Evolutionary conservation across 176 grass and related monocot genomes (phyloP), one percentile per base, ranked within the genome.

Genomic region (Coix lacrymajobi): DNA sequence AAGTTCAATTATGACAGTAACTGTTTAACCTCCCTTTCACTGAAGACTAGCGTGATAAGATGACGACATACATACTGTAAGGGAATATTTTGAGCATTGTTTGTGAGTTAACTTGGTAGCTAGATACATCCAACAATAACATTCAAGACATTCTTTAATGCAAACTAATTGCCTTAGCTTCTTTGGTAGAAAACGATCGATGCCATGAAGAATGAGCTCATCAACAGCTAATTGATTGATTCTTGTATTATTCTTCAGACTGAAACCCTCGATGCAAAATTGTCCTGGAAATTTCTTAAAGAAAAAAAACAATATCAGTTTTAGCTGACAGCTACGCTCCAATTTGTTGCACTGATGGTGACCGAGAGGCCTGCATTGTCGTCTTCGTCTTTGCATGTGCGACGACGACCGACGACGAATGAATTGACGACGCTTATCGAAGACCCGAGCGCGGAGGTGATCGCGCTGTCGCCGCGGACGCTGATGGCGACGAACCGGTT

Each of bases 371-470:
- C n/a, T n/a, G n/a, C n/a, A n/a, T n/a, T n/a, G n/a, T n/a, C n/a
- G n/a, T n/a, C n/a, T n/a, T n/a, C n/a, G n/a, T n/a, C 11, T 63
- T 62, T 30, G 58, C 57, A 63, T 26, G n/a, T n/a, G 46, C n/a
- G 31, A 7, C 66, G 16, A 11, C 8, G 44, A 7, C 32, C n/a
- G 38, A 4, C 64, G 14, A 5, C 3, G 43, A 7, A 36, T 10
- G 0, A 13, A 11, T 34, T 20, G 63, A 66, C 15, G 20, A 3
- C 0, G 24, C 3, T 2, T 7, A 38, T 46, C 15, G 25, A 70
- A 98, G 96, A 98, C 75, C 96, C 96, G 14, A 89, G 80, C 69
- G 91, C 96, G 3, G 96, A 98, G 87, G 96, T 98, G 77, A 84
- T 98, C 41, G 91, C 89, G 13, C 76, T 98, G 45, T 98, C 96